Conservation (phyloP, 176 grass and related monocot species). For the Aegilops speltoides region DNA sequence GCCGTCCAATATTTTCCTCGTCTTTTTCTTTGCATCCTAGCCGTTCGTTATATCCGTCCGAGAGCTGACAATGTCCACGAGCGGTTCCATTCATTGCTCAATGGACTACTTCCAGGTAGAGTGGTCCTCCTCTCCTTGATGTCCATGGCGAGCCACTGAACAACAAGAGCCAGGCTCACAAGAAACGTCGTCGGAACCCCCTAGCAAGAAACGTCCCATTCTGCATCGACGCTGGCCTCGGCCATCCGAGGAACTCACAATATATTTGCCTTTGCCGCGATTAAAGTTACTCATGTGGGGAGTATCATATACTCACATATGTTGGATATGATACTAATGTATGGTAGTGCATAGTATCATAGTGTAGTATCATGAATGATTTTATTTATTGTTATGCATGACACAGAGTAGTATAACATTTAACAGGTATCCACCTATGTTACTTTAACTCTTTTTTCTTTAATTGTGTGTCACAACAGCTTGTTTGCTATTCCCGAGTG, state of each 20-base stretch:
- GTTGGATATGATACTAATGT: too few species aligned
- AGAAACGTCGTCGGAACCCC: neutral
- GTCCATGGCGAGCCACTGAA: neutral
- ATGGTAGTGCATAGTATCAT: too few species aligned
- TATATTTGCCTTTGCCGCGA: neutral
- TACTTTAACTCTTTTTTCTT: too few species aligned
- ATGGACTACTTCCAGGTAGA: neutral
- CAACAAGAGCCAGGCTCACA: neutral
- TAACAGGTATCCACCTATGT: too few species aligned
- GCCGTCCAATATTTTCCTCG: neutral
- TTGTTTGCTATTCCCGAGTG: too few species aligned
- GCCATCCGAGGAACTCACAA: neutral
- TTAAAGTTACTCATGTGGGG: too few species aligned
- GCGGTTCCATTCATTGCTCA: neutral
- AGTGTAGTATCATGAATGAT: too few species aligned
- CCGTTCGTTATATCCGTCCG: too few species aligned
- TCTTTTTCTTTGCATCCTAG: neutral
- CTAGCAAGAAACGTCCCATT: neutral
- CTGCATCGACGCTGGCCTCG: neutral
- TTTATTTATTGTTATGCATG: too few species aligned
- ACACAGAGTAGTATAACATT: too few species aligned
- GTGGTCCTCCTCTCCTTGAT: neutral
- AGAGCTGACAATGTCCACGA: neutral
- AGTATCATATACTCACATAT: too few species aligned
- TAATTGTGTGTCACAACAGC: too few species aligned